Evolutionary conservation across 2,329 filamentous ascomycete genomes (phyloP).

Genomic region (Talaromyces sp.): DNA sequence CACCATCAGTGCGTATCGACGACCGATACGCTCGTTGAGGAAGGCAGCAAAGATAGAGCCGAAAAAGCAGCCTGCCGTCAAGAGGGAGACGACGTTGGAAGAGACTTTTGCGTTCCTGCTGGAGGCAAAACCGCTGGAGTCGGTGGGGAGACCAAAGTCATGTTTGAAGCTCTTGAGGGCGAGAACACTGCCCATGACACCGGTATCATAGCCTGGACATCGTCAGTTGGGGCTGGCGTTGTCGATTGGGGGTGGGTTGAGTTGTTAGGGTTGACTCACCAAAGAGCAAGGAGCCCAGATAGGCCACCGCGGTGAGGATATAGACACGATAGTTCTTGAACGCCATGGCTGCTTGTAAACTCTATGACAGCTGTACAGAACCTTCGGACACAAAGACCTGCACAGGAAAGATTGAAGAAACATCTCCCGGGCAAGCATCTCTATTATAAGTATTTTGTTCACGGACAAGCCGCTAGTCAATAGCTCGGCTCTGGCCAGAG

Average conservation of each 20-base stretch:
- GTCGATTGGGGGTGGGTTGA: background rate
- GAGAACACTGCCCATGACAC: conserved; percentile 44
- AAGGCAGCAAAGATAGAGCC: background rate
- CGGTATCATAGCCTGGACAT: conserved; percentile 43
- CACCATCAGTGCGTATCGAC: background rate
- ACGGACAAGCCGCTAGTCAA: background rate
- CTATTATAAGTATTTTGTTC: background rate
- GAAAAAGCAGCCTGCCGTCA: background rate
- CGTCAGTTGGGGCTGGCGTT: background rate
- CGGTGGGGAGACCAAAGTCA: conserved; percentile 41
- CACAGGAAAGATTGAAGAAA: background rate
- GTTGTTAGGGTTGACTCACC: conserved; percentile 28
- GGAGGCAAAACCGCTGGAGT: conserved; percentile 33
- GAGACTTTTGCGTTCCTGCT: conserved; percentile 29
- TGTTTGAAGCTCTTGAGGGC: conserved; percentile 42
- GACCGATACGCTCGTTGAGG: background rate
- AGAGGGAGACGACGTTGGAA: background rate
- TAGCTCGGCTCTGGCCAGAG: background rate
- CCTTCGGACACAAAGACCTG: background rate
- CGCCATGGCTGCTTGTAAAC: background rate
- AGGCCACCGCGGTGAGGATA: conserved; percentile 45
- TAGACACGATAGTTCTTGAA: conserved; percentile 48
- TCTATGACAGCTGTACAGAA: background rate
- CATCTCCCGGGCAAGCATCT: background rate
- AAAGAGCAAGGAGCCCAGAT: conserved; percentile 47